Conservation (phyloP, 306 rosid genomes). For the Delonix regia region DNA sequence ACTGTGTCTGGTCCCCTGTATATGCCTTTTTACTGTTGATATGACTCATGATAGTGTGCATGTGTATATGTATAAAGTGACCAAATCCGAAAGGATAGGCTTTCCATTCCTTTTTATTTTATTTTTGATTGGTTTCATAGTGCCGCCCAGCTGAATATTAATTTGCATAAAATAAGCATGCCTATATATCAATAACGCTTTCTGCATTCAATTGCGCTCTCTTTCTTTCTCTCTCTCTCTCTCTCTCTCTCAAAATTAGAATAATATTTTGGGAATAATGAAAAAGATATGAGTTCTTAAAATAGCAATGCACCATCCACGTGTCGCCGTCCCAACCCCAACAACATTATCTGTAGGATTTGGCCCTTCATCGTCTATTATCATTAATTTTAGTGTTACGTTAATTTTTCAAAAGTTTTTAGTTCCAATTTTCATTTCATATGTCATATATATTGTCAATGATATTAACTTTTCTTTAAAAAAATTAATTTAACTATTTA, state of each 20-base stretch:
- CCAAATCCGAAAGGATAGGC: neutral
- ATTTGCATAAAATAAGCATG: neutral
- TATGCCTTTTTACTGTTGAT: neutral
- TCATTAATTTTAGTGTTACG: too few species aligned
- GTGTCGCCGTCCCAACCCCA: neutral
- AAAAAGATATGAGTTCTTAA: neutral
- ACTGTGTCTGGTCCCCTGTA: neutral
- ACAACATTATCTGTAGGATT: too few species aligned
- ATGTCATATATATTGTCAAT: too few species aligned
- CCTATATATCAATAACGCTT: neutral
- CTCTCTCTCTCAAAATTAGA: neutral
- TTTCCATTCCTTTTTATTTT: neutral
- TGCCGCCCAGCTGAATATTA: constrained; percentile 10
- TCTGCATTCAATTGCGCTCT: neutral
- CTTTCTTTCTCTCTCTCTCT: neutral
- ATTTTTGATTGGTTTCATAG: neutral
- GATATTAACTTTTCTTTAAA: too few species aligned
- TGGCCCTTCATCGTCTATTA: too few species aligned
- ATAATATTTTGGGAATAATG: neutral
- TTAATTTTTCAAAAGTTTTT: too few species aligned
- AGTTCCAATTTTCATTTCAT: too few species aligned
- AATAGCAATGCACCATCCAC: neutral
- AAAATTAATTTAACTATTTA: too few species aligned
- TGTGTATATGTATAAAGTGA: neutral
- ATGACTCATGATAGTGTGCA: neutral